phyloP scores from a whole-genome alignment of 2,329 filamentous ascomycete genomes.

The Aspergillus ruber region DNA sequence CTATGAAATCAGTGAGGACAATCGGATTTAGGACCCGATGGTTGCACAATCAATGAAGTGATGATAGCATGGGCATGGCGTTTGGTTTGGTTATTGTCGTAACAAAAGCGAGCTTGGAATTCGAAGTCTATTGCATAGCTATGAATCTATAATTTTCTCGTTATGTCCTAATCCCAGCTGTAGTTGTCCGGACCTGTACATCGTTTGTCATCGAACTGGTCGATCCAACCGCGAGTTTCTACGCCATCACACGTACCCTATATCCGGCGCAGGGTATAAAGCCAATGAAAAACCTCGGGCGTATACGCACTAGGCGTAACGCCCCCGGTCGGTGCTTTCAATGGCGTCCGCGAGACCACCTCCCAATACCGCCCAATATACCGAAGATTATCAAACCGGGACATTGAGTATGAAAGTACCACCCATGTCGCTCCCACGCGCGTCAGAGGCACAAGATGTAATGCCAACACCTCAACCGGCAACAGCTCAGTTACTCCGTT shows the following conservation, averaged over 20 bases:
- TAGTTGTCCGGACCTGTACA: too few species aligned
- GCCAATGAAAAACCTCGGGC: conserved; percentile 31
- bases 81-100: too few species aligned
- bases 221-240: too few species aligned
- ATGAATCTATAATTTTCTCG: too few species aligned
- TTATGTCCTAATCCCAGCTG: too few species aligned
- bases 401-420: conserved; percentile 27
- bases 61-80: too few species aligned
- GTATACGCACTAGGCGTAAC: conserved; percentile 21
- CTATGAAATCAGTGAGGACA: neutral
- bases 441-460: conserved; percentile 27
- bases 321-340: conserved; percentile 26
- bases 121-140: too few species aligned
- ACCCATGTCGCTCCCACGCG: conserved; percentile 23
- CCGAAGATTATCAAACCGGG: conserved; percentile 25
- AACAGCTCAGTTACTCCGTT: conserved; percentile 13
- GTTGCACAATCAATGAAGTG: too few species aligned
- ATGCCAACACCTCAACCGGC: conserved; percentile 28
- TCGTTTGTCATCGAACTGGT: too few species aligned
- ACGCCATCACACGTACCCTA: conserved; percentile 4
- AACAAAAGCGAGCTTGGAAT: too few species aligned
- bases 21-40: neutral
- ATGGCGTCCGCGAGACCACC: conserved; percentile 20
- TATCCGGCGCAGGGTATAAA: conserved; percentile 26
- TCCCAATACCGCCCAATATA: conserved; percentile 21